A percentile compares a stretch with the other conserved stretches of the same genome.
These are phyloP conservation scores for Cyanidium caldarium DNA, from an alignment of 23 red algal genomes.

Conservation along the genomic window DNA sequence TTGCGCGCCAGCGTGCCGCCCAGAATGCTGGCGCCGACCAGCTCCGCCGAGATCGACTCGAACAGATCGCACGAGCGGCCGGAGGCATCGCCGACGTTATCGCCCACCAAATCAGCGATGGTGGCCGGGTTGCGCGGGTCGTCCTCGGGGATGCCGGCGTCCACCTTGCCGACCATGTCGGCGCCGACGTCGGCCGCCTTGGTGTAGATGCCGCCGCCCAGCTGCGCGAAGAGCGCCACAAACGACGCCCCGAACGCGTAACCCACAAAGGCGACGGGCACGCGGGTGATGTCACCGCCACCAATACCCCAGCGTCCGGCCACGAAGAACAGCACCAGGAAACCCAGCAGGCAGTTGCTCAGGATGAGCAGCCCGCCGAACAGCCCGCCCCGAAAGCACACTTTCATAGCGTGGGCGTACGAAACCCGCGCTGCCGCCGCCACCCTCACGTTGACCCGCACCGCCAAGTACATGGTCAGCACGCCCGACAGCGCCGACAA, in stretches of 20 bases:
- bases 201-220: constrained; percentile 70
- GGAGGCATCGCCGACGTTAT: constrained; percentile 30
- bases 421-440: constrained; percentile 5
- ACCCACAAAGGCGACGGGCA: constrained; percentile 14
- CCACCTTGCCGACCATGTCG: constrained; percentile 74
- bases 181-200: constrained; percentile 81
- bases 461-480: constrained; percentile 13
- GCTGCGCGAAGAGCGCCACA: constrained; percentile 54
- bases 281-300: neutral
- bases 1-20: constrained; percentile 23
- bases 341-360: constrained; percentile 4
- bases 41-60: constrained; percentile 10
- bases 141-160: constrained; percentile 68
- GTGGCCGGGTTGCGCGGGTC: constrained; percentile 63
- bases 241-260: constrained; percentile 43
- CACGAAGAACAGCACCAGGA: neutral
- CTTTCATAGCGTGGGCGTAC: neutral
- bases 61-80: constrained; percentile 38
- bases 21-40: constrained; percentile 39
- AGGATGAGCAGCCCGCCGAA: constrained; percentile 2
- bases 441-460: constrained; percentile 26
- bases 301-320: neutral
- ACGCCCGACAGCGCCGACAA: constrained; percentile 27
- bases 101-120: constrained; percentile 36
- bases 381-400: neutral